A percentile compares a stretch with the other conserved stretches of the same genome.
Evolutionary conservation across 2,329 filamentous ascomycete species (phyloP).

Genomic region (Fusarium chuoi): DNA sequence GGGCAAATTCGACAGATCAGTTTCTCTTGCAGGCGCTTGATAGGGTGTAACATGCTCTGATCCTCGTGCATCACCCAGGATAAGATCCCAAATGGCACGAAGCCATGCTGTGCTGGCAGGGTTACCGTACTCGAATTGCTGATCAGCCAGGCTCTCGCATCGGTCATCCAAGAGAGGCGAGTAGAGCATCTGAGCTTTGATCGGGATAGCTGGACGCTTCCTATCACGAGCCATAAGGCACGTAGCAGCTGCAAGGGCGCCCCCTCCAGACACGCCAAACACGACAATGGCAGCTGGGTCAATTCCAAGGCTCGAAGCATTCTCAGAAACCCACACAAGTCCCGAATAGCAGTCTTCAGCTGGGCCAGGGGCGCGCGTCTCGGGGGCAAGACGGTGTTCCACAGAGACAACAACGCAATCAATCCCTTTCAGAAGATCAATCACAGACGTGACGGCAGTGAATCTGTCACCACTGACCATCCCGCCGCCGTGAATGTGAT

Average conservation of each 20-base stretch:
- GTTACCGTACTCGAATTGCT: slow-evolving; percentile 8
- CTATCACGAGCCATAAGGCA: slow-evolving; percentile 11
- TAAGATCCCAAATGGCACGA: slow-evolving; percentile 9
- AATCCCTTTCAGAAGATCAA: not conserved
- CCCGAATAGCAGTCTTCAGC: slow-evolving; percentile 7
- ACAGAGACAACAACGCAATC: not conserved
- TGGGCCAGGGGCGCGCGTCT: not conserved
- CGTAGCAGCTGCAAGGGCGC: not conserved
- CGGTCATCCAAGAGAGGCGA: slow-evolving; percentile 2
- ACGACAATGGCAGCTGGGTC: not conserved
- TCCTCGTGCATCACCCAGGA: not conserved
- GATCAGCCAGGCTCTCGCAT: slow-evolving; percentile 3
- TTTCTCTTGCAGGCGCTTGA: not conserved
- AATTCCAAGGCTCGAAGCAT: not conserved
- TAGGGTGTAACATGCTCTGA: not conserved
- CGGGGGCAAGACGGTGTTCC: slow-evolving; percentile 3
- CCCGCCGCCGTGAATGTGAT: slow-evolving; percentile 4
- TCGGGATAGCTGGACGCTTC: not conserved
- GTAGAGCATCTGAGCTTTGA: slow-evolving; percentile 14
- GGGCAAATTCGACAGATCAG: not conserved
- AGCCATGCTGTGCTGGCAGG: not conserved
- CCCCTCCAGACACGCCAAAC: slow-evolving; percentile 7
- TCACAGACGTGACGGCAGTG: not conserved
- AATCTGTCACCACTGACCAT: slow-evolving; percentile 6
- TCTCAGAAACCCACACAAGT: not conserved